Conservation (phyloP, 2,329 filamentous ascomycete genomes). For the Colletotrichum plurivorum region DNA sequence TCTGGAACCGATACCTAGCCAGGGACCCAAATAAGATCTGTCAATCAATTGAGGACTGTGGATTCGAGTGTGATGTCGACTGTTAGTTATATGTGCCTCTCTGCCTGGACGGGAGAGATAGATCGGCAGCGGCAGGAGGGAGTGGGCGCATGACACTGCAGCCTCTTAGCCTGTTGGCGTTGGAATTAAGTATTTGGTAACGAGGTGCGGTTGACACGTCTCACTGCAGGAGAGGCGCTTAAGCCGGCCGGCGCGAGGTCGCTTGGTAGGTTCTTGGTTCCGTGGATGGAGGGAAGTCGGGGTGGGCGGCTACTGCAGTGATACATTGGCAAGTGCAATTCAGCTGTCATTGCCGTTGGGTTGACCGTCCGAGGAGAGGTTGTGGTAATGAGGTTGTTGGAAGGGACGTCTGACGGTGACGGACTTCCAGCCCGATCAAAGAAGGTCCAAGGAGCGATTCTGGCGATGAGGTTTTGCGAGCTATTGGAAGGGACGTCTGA, state of each 20-base stretch:
- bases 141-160: not conserved
- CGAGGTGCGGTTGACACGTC: slow-evolving; percentile 7
- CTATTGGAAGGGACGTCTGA: not conserved
- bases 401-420: too few relatives aligned
- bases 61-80: not conserved
- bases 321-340: not conserved
- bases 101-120: not conserved
- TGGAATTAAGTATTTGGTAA: not conserved
- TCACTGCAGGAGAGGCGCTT: slow-evolving; percentile 6
- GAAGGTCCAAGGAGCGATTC: not conserved
- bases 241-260: not conserved
- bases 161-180: not conserved
- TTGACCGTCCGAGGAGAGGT: too few relatives aligned
- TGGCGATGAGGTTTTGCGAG: not conserved
- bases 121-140: too few relatives aligned
- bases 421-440: not conserved
- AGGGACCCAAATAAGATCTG: slow-evolving; percentile 10
- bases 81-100: not conserved
- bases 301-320: not conserved
- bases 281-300: not conserved
- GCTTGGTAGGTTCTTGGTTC: not conserved
- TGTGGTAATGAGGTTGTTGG: not conserved
- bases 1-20: slow-evolving; percentile 30
- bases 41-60: slow-evolving; percentile 9
- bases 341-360: too few relatives aligned